Conservation (phyloP, 768 basidiomycete genomes). For the Macrolepiota fuliginosa region DNA sequence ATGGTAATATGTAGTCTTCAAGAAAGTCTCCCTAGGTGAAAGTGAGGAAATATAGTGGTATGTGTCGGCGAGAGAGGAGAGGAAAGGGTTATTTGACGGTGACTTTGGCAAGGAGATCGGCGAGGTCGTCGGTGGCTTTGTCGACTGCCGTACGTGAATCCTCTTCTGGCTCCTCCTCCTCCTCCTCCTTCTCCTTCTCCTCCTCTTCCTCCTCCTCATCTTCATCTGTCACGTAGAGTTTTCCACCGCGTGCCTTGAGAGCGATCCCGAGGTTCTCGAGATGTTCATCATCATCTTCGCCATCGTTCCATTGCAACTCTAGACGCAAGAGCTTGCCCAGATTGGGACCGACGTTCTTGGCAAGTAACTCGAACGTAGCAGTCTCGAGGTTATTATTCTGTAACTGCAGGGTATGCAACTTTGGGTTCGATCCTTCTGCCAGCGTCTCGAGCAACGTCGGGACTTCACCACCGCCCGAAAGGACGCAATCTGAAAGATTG, state of each 20-base stretch:
- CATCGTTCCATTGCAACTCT: conserved; percentile 91
- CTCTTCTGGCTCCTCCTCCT: conserved; percentile 32
- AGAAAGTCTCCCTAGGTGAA: not conserved
- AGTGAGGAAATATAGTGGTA: not conserved
- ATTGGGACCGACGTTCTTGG: conserved; percentile 59
- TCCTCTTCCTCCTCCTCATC: conserved; percentile 77
- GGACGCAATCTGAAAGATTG: conserved; percentile 89
- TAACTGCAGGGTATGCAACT: conserved; percentile 73
- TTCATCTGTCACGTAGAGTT: conserved; percentile 68
- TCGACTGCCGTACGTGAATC: conserved; percentile 28
- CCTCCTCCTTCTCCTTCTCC: conserved; percentile 49
- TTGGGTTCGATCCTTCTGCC: conserved; percentile 65
- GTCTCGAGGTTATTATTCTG: conserved; percentile 92
- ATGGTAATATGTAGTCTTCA: not conserved
- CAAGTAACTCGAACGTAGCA: conserved; percentile 63
- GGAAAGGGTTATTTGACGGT: conserved; percentile 28
- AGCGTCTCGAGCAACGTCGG: conserved; percentile 63
- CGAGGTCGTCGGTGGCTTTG: conserved; percentile 53
- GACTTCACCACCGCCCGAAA: conserved; percentile 79
- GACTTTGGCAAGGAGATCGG: conserved; percentile 67
- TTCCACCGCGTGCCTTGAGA: conserved; percentile 66
- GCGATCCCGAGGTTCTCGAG: conserved; percentile 50
- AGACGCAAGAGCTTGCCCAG: conserved; percentile 59
- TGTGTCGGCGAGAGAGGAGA: not conserved
- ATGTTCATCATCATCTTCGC: conserved; percentile 72